Conservation (phyloP, 345 rosid species). For the Abelmoschus esculentus region DNA sequence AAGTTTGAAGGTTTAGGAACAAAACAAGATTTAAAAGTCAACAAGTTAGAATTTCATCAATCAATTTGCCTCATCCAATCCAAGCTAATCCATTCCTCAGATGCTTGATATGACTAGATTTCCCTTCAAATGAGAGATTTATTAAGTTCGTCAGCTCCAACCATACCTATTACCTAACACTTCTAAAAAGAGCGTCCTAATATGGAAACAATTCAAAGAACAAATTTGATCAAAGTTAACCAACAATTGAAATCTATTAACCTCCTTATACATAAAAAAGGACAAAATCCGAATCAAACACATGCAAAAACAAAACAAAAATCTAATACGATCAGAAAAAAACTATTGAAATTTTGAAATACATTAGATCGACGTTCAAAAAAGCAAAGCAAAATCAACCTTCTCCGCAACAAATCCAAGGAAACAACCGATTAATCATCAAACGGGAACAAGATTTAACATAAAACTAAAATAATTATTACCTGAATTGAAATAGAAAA, state of each 20-base stretch:
- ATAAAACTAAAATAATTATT: background rate
- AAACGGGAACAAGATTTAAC: background rate
- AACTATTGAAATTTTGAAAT: background rate
- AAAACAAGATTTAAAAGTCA: background rate
- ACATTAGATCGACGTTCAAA: background rate
- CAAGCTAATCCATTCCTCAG: background rate
- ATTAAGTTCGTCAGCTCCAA: background rate
- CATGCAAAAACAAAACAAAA: background rate
- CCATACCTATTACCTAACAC: background rate
- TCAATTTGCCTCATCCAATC: background rate
- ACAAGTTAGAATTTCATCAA: background rate
- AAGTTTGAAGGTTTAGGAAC: background rate
- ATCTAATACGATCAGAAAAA: background rate
- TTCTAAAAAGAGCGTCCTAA: background rate
- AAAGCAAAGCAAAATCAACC: background rate
- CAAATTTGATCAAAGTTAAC: background rate
- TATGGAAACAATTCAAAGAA: background rate
- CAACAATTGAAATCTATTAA: background rate
- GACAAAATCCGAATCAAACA: background rate
- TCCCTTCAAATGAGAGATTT: background rate
- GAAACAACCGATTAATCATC: background rate
- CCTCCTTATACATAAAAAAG: background rate
- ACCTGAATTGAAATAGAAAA: constrained; percentile 3
- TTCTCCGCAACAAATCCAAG: background rate
- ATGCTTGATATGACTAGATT: background rate